phyloP scores from a whole-genome alignment of 352 stramenopile genomes.

The Globisporangium ultimum region DNA sequence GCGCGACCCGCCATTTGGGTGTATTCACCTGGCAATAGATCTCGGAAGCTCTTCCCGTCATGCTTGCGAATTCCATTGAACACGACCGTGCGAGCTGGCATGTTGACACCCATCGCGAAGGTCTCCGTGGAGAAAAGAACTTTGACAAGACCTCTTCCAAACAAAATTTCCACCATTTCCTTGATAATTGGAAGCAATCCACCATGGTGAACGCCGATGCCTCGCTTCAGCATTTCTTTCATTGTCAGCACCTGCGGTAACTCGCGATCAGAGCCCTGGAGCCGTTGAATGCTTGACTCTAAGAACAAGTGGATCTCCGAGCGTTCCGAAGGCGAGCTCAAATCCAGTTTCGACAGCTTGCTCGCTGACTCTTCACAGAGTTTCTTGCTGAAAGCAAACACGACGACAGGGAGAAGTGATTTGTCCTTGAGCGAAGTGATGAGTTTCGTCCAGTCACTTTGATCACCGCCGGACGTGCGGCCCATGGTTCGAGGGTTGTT shows the following conservation, averaged over 20 bases:
- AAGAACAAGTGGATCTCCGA: constrained; percentile 86
- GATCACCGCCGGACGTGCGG: constrained; percentile 56
- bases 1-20: constrained; percentile 98
- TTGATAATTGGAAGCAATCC: constrained; percentile 98
- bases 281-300: constrained; percentile 66
- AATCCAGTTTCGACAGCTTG: constrained; percentile 72
- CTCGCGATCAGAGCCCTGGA: constrained; percentile 94
- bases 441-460: constrained; percentile 89
- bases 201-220: constrained; percentile 96
- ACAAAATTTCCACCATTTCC: constrained; percentile 99
- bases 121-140: constrained; percentile 99
- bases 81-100: constrained; percentile 96
- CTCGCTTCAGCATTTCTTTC: constrained; percentile 95
- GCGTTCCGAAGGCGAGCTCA: constrained; percentile 65
- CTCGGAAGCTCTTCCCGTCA: constrained; percentile 92
- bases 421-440: constrained; percentile 88
- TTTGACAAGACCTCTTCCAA: constrained; percentile 96
- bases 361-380: constrained; percentile 79
- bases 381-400: constrained; percentile 92
- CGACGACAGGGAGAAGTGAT: constrained; percentile 92
- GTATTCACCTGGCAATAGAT: constrained; percentile 88
- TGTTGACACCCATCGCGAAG: constrained; percentile 99
- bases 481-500: constrained; percentile 40
- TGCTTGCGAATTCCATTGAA: constrained; percentile 98
- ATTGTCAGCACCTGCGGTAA: constrained; percentile 98